Evolutionary conservation across 2,329 filamentous ascomycete genomes (phyloP).

Genomic region (Cryphonectria radicalis): DNA sequence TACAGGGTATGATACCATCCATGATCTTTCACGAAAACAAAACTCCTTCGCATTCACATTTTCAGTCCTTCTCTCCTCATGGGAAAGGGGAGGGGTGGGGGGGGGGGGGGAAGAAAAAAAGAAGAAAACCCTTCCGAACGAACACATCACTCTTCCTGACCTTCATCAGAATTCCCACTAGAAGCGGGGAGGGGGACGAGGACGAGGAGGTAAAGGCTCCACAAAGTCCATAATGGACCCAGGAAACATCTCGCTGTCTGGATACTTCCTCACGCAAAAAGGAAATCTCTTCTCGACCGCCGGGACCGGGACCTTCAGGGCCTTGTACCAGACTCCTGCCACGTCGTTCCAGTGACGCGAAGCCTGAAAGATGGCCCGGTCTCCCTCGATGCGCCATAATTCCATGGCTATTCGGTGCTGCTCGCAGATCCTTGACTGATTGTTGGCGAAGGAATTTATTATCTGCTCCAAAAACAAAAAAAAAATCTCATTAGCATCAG

Average conservation of each 20-base stretch:
- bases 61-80: neutral
- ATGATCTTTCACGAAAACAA: neutral
- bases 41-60: neutral
- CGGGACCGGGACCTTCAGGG: neutral
- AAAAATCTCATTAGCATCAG: neutral
- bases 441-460: constrained; percentile 5
- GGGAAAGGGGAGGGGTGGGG: too few species aligned
- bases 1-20: constrained; percentile 19
- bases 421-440: constrained; percentile 21
- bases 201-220: constrained; percentile 6
- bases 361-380: constrained; percentile 11
- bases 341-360: neutral
- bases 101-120: too few species aligned
- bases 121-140: too few species aligned
- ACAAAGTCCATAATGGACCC: constrained; percentile 29
- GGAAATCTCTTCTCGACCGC: too few species aligned
- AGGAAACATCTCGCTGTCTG: constrained; percentile 28
- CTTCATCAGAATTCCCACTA: neutral
- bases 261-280: constrained; percentile 16
- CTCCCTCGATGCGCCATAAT: constrained; percentile 24
- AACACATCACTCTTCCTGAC: neutral
- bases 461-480: constrained; percentile 8
- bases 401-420: constrained; percentile 18
- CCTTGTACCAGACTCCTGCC: neutral
- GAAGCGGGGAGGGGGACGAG: neutral